Conservation (phyloP, 192 early-diverging fungal genomes). For the Allomyces macrogynus region DNA sequence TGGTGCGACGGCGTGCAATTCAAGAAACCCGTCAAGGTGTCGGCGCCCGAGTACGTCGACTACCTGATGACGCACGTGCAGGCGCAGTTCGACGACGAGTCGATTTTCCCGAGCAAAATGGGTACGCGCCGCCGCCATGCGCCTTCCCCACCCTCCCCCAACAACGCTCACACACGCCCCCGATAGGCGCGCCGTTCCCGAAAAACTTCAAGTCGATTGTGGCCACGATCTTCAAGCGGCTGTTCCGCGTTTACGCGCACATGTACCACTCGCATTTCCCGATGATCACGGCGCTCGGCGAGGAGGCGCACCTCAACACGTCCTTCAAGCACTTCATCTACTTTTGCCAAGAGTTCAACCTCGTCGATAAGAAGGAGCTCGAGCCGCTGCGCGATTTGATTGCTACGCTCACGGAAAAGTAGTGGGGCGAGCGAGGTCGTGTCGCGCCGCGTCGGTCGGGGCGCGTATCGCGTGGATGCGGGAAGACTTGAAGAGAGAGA, state of each 20-base stretch:
- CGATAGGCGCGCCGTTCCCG: slow-evolving; percentile 43
- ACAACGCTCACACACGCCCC: background rate
- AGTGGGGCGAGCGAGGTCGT: background rate
- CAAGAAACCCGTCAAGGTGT: slow-evolving; percentile 69
- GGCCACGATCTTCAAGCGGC: slow-evolving; percentile 57
- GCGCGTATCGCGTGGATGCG: too few relatives aligned
- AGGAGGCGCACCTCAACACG: slow-evolving; percentile 80
- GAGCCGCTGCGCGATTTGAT: background rate
- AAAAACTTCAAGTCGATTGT: slow-evolving; percentile 43
- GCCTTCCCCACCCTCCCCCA: too few relatives aligned
- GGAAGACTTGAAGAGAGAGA: too few relatives aligned
- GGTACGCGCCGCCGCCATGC: slow-evolving; percentile 11
- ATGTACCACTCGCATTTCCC: slow-evolving; percentile 74
- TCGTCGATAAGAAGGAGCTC: slow-evolving; percentile 22
- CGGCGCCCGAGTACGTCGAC: slow-evolving; percentile 77
- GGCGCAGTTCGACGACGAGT: slow-evolving; percentile 60
- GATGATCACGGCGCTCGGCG: slow-evolving; percentile 48
- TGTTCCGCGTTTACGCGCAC: slow-evolving; percentile 86
- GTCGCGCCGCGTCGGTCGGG: too few relatives aligned
- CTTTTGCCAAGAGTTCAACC: slow-evolving; percentile 68
- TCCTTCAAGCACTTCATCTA: slow-evolving; percentile 84
- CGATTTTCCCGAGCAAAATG: slow-evolving; percentile 66
- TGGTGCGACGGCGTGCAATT: slow-evolving; percentile 69
- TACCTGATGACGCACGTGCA: slow-evolving; percentile 72
- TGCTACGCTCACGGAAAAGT: background rate